Percentiles rank a stretch among this genome's conserved stretches.
These are phyloP conservation scores for Debaryomyces psychrophilus DNA, from an alignment of 1,139 yeast species.

Conservation along the genomic window DNA sequence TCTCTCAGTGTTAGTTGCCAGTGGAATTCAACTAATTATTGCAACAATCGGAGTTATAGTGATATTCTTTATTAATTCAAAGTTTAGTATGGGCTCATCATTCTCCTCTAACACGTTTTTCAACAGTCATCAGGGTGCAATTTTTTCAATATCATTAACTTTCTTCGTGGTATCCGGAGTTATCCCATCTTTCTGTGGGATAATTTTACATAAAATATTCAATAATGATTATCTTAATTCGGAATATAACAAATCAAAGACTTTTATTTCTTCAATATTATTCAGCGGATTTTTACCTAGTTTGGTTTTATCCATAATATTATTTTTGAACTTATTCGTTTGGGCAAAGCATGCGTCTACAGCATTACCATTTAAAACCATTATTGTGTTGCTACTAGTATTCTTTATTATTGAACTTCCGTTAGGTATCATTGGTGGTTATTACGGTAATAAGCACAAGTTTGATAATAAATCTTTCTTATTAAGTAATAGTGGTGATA, in stretches of 20 bases:
- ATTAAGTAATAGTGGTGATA: conserved; percentile 3
- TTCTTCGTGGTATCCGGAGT: conserved; percentile 71
- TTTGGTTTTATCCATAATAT: conserved; percentile 52
- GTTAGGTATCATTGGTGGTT: conserved; percentile 72
- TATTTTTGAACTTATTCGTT: conserved; percentile 65
- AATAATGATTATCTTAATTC: conserved; percentile 37
- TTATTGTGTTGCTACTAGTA: conserved; percentile 56
- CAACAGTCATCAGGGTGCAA: conserved; percentile 66
- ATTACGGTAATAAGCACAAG: conserved; percentile 49
- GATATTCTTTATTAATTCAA: conserved; percentile 55
- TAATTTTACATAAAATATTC: conserved; percentile 60
- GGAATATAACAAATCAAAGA: conserved; percentile 24
- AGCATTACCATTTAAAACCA: conserved; percentile 77
- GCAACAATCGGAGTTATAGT: conserved; percentile 57
- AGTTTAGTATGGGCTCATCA: conserved; percentile 26
- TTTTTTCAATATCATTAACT: conserved; percentile 60
- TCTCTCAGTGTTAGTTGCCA: conserved; percentile 63
- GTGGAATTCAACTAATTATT: conserved; percentile 60
- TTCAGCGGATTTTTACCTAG: conserved; percentile 69
- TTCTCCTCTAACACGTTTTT: conserved; percentile 32
- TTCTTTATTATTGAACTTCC: conserved; percentile 74
- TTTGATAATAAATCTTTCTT: conserved; percentile 26
- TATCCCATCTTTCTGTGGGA: conserved; percentile 72
- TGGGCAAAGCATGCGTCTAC: conserved; percentile 79
- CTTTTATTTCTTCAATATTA: conserved; percentile 42